Base-by-base conservation (phyloP, 768 basidiomycete species). In the Mycena alexandri region DNA sequence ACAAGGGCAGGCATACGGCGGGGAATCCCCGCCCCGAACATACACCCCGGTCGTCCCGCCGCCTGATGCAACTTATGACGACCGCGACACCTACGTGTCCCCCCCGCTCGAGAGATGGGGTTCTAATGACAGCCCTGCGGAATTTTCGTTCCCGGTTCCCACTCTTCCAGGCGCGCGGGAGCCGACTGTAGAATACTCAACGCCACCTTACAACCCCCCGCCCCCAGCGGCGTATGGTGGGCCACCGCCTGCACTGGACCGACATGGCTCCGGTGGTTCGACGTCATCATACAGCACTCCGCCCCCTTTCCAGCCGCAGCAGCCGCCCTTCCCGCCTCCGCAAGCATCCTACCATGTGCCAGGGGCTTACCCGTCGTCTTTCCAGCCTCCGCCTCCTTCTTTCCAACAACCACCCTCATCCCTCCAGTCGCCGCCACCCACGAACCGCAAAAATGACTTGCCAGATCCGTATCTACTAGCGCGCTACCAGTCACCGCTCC, bases 401-500 rank as follows among this genome's bases (percentile, higher is more conserved):
- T 17, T 62, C 51, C 61, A 62, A 51, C 61, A 42, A 5, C 61
- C 71, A 19, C 69, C 59, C 48, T 67, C 41, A 71, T 77, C 58
- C 47, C 71, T 56, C 64, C 63, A 50, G 47, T 66, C 56, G 16
- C 67, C 71, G 24, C 74, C 75, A 29, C 71, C 75, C 2, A 71
- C 74, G 16, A 47, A 68, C 17, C 41, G 42, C 34, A 56, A 62
- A 7, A 68, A 61, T 29, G 76, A 79, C 29, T 61, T 81, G 9
- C 81, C 80, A 2, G 85, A 85, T 69, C 82, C 84, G 29, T 81
- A 85, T 69, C 76, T 84, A 11, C 74, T 79, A 42, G 76, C 75
- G 22, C 84, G 88, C 21, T 90, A 90, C 74, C 81, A 83, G 50
- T 78, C 83, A 0, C 87, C 89, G 17, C 76, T 89, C 17, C 87